Conservation (phyloP, 2,329 filamentous ascomycete genomes). For the Aspergillus jensenii region DNA sequence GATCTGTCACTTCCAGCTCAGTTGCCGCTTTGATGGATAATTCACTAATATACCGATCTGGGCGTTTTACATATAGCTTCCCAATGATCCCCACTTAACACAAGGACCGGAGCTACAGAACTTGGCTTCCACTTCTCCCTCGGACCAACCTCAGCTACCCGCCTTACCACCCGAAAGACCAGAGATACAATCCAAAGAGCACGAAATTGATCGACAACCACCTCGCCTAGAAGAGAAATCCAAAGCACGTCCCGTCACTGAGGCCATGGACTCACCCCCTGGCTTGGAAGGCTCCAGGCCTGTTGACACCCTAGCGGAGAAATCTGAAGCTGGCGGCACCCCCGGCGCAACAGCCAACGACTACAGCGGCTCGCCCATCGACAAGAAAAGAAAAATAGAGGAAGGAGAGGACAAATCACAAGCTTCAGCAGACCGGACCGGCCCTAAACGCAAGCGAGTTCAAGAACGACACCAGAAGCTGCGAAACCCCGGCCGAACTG, state of each 20-base stretch:
- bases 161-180: neutral
- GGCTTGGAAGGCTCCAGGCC: neutral
- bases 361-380: constrained; percentile 17
- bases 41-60: neutral
- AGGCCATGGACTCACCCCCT: constrained; percentile 2
- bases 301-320: neutral
- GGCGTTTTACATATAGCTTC: constrained; percentile 5
- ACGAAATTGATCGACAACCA: neutral
- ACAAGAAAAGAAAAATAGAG: constrained; percentile 29
- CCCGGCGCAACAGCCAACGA: constrained; percentile 1
- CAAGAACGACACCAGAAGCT: constrained; percentile 41
- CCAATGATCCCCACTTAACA: constrained; percentile 2
- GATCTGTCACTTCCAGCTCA: neutral
- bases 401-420: constrained; percentile 27
- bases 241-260: neutral
- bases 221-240: neutral
- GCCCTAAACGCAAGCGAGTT: constrained; percentile 39
- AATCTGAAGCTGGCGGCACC: neutral
- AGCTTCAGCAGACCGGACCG: constrained; percentile 26
- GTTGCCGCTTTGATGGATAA: neutral
- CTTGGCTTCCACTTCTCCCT: neutral
- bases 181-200: neutral
- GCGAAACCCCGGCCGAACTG: constrained; percentile 36
- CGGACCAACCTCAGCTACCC: constrained; percentile 1
- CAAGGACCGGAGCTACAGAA: constrained; percentile 1